Evolutionary conservation across 2,329 filamentous ascomycete species (phyloP).

Genomic region (Exophiala mesophila): DNA sequence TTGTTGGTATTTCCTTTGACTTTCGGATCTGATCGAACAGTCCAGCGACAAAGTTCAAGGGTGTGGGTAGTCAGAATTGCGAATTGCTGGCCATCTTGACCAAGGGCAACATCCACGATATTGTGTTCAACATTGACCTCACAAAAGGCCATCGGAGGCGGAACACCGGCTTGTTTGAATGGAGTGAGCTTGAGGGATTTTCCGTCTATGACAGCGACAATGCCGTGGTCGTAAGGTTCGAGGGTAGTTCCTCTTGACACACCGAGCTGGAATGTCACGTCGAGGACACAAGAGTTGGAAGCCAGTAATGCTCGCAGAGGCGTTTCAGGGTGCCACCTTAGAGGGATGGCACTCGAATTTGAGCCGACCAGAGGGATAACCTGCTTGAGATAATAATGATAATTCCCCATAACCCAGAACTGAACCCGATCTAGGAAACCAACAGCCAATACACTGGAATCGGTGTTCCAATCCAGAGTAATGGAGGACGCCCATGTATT

Average conservation of each 20-base stretch:
- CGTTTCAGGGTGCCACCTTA: slow-evolving; percentile 80
- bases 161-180: slow-evolving; percentile 75
- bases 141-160: slow-evolving; percentile 85
- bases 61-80: slow-evolving; percentile 65
- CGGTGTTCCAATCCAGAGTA: slow-evolving; percentile 76
- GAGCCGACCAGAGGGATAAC: slow-evolving; percentile 52
- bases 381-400: slow-evolving; percentile 97
- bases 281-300: slow-evolving; percentile 31
- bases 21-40: slow-evolving; percentile 35
- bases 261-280: slow-evolving; percentile 14
- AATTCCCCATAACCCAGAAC: slow-evolving; percentile 95
- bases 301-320: slow-evolving; percentile 62
- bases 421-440: slow-evolving; percentile 70
- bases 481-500: slow-evolving; percentile 55
- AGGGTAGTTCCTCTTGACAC: slow-evolving; percentile 60
- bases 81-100: slow-evolving; percentile 58
- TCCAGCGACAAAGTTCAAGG: slow-evolving; percentile 67
- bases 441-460: slow-evolving; percentile 88
- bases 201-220: slow-evolving; percentile 81
- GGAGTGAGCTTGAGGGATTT: slow-evolving; percentile 77
- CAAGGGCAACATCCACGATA: slow-evolving; percentile 70
- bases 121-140: slow-evolving; percentile 61
- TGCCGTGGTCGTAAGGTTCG: slow-evolving; percentile 70
- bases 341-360: slow-evolving; percentile 26
- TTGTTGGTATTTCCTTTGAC: slow-evolving; percentile 40